These are phyloP conservation scores for Cucurbita ficifolia DNA, from an alignment of 306 rosid species.

Conservation along the genomic window DNA sequence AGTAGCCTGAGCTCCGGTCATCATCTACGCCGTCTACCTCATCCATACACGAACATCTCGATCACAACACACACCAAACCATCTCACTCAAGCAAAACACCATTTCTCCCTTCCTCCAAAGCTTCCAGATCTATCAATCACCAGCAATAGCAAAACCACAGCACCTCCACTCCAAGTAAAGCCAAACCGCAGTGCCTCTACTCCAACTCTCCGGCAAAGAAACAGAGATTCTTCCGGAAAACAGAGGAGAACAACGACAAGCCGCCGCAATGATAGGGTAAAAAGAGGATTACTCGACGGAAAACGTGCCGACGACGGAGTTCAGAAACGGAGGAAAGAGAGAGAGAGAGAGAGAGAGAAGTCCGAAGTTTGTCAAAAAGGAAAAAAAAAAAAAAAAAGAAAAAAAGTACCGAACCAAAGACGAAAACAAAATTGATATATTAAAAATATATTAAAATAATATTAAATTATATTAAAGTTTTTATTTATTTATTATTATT, in stretches of 20 bases:
- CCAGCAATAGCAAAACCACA: conserved; percentile 14
- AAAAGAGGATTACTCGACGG: not conserved
- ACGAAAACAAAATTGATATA: conserved; percentile 6
- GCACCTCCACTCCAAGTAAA: conserved; percentile 18
- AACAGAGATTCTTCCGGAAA: not conserved
- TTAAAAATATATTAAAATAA: not conserved
- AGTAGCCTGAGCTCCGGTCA: conserved; percentile 70
- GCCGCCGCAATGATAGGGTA: conserved; percentile 1
- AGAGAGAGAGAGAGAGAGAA: conserved; percentile 19
- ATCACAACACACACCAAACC: conserved; percentile 15
- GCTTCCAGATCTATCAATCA: conserved; percentile 32
- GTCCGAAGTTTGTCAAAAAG: conserved; percentile 7
- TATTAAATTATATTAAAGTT: not conserved
- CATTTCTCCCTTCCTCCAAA: conserved; percentile 11
- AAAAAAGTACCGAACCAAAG: conserved; percentile 1
- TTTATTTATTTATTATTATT: not conserved
- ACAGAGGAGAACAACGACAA: conserved; percentile 1
- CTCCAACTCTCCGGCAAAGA: conserved; percentile 6
- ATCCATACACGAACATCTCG: conserved; percentile 53
- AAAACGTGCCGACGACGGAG: conserved; percentile 15
- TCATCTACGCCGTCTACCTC: conserved; percentile 53
- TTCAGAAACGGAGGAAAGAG: conserved; percentile 20
- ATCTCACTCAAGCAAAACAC: conserved; percentile 7
- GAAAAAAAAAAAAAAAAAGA: not conserved
- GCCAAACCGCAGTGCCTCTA: not conserved